Conservation (phyloP, 208 protist genomes). For the Trichomonas tenax region DNA sequence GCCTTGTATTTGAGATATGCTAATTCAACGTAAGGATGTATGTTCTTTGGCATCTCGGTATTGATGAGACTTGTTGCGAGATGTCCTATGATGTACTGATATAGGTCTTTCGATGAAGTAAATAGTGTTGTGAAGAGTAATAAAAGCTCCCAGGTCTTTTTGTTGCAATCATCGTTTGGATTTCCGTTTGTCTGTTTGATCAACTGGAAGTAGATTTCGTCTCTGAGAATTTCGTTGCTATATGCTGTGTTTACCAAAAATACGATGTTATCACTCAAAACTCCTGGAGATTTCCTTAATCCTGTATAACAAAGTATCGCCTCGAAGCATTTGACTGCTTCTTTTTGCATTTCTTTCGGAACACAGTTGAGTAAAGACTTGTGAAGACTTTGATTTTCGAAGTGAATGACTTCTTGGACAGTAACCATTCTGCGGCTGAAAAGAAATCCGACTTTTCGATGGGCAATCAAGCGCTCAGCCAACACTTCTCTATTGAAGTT, state of each 20-base stretch:
- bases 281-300: not conserved
- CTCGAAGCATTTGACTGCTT: not conserved
- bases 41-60: not conserved
- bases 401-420: not conserved
- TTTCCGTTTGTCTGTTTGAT: not conserved
- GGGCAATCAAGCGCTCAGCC: not conserved
- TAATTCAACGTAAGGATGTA: not conserved
- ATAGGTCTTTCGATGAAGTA: not conserved
- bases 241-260: not conserved
- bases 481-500: not conserved
- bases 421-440: not conserved
- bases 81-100: not conserved
- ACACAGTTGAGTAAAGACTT: not conserved
- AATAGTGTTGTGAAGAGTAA: not conserved
- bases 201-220: not conserved
- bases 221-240: not conserved
- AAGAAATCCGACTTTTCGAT: not conserved
- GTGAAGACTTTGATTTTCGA: not conserved
- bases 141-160: not conserved
- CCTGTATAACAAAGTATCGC: not conserved
- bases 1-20: not conserved
- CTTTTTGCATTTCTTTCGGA: not conserved
- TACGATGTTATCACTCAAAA: too few species aligned
- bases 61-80: not conserved
- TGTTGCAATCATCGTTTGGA: not conserved